Base-by-base conservation (phyloP, 306 rosid species). In the Betula pendula region DNA sequence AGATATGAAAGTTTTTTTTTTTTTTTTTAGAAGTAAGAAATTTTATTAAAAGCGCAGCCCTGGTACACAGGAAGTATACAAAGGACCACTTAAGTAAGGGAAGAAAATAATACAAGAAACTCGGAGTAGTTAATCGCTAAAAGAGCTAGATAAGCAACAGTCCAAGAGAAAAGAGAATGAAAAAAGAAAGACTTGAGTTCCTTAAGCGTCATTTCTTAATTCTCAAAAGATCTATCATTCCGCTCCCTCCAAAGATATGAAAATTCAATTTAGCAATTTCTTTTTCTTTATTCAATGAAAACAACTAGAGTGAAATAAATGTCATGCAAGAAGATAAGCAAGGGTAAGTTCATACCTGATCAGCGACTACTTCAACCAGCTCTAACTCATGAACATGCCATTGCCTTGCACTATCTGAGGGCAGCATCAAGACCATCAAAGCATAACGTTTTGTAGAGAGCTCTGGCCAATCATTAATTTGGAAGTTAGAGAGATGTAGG, bases 341-440 rank as follows among this genome's bases (percentile, higher is more conserved):
- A 75, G 76, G 6, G 2, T 25, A 75, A 73, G n/a, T 60, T 15
- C 70, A 60, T 72, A 92, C 97, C 97, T 92, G 99, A 81, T 95
- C 99, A 15, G 99, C 97, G 78, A 95, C 99, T 50, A 95, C 99
- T 87, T 95, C 98, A 81, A 95, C 99, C 83, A 95, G 87, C 89
- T 92, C 99, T 73, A 92, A 77, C 86, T 95, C 99, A 63, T 95
- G 97, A 24, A 80, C 86, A 27, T 88, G 99, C 99, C 99, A 95
- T 74, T 86, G 97, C 81, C 99, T 87, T 25, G 96, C 97, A 77
- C 97, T 92, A 79, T 91, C 88, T 25, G 98, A 91, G 55, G 99
- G 99, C 69, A 95, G 96, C 91, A 90, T 92, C 89, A 95, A 88
- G 59, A 95, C 99, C 99, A 95, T 92, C 88, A 95, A 81, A 25